Evolutionary conservation across 1,284 basidiomycete species (phyloP).

Genomic region (Marasmius tenuissimus): DNA sequence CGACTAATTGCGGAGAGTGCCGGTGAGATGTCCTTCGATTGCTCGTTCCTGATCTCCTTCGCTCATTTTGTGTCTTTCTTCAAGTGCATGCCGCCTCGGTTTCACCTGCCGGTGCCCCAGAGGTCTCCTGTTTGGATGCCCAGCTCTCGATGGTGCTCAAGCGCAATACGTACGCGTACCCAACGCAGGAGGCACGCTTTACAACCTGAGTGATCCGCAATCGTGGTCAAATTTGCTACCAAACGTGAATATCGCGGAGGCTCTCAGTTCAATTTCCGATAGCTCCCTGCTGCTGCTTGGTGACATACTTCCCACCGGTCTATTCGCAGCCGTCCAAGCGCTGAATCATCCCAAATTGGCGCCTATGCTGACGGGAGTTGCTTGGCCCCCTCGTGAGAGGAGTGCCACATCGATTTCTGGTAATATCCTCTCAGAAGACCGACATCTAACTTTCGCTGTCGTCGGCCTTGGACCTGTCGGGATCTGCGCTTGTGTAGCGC

Average conservation of each 20-base stretch:
- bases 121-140: conserved; percentile 72
- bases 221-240: conserved; percentile 35
- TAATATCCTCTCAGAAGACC: conserved; percentile 39
- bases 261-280: conserved; percentile 47
- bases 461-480: conserved; percentile 79
- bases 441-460: conserved; percentile 57
- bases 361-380: conserved; percentile 51
- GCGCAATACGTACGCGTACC: conserved; percentile 86
- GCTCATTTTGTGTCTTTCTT: conserved; percentile 2
- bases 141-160: conserved; percentile 77
- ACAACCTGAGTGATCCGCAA: conserved; percentile 55
- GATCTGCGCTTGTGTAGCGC: conserved; percentile 61
- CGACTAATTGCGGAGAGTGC: conserved; percentile 80
- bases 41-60: background rate
- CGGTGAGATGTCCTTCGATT: conserved; percentile 45
- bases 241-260: conserved; percentile 30
- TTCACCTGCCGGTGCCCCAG: conserved; percentile 77
- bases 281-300: conserved; percentile 72
- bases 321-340: conserved; percentile 74
- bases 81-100: conserved; percentile 72
- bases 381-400: conserved; percentile 53
- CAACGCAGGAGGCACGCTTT: conserved; percentile 77
- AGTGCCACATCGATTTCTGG: background rate
- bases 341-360: conserved; percentile 69
- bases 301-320: conserved; percentile 78